Evolutionary conservation across 352 stramenopile species (phyloP), one percentile per base, ranked within the genome.

Genomic region (Phytophthora pisi): DNA sequence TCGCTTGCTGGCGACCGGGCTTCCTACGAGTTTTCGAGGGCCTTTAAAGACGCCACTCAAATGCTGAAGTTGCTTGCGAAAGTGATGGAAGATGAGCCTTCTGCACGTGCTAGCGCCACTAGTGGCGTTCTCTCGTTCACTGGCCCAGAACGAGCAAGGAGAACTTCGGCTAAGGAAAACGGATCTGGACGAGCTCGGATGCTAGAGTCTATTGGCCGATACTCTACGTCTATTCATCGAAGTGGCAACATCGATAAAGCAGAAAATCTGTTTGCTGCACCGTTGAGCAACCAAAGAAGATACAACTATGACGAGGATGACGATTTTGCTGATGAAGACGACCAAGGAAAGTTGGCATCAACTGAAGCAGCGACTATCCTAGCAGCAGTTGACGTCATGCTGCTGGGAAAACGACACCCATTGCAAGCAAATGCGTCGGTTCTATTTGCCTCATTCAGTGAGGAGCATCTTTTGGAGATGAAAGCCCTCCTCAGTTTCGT

Each of bases 1-100:
- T 78, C 70, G 42, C 75, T 96, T 51, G 85, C 84, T n/a, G 78
- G 72, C 30, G 87, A 96, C 47, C 59, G 66, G 11, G 79, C 82
- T 0, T 61, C 75, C 9, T 92, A 85, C 47, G 78, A 85, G 51
- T 93, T 94, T 59, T 87, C 80, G 0, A 79, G 83, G 45, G 84
- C 81, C 11, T 91, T 96, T 51, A 83, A 83, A 49, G 88, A 94
- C 66, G 85, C 88, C 9, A 86, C 91, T 2, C 86, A 96, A 65
- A 92, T 96, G 86, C 67, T 96, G 5, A 93, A 94, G 62, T 51
- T 94, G 13, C 74, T 96, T 13, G 68, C 78, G 7, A 87, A 91
- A 56, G 86, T 93, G 24, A 45, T 96, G 20, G 70, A 84, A 43
- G 78, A 96, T 57, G 77, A 91, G 18, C 64, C 70, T 31, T 92